Evolutionary conservation across 192 early-diverging fungal species (phyloP).

Genomic region (Allomyces javanicus): DNA sequence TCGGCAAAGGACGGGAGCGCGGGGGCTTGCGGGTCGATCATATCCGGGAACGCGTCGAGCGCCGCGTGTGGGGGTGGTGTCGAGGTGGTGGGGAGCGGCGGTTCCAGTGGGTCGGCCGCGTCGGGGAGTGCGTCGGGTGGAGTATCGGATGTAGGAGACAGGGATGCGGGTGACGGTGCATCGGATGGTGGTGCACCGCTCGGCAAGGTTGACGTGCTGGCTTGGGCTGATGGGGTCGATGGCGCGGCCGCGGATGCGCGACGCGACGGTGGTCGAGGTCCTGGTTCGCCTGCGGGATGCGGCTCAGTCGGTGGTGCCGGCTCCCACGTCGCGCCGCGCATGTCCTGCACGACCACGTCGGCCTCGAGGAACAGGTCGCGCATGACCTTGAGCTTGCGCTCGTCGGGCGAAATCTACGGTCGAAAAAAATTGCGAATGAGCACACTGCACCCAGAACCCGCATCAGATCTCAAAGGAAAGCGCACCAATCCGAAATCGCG

Average conservation of each 20-base stretch:
- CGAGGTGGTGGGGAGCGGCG: neutral
- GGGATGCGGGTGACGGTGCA: too few species aligned
- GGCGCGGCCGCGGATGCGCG: too few species aligned
- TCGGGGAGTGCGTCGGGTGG: neutral
- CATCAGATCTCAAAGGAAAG: too few species aligned
- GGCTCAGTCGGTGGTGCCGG: neutral
- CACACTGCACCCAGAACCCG: too few species aligned
- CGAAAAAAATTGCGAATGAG: too few species aligned
- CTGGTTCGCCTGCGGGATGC: neutral
- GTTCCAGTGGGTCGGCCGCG: neutral
- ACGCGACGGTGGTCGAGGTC: too few species aligned
- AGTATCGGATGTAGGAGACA: too few species aligned
- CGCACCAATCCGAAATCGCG: neutral
- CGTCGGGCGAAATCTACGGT: neutral
- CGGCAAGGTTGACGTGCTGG: too few species aligned
- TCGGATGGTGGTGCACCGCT: too few species aligned
- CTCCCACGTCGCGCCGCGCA: neutral
- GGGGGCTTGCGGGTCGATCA: neutral
- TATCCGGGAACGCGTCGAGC: neutral
- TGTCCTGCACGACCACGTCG: neutral
- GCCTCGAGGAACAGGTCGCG: neutral
- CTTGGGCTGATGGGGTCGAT: too few species aligned
- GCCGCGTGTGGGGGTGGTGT: neutral
- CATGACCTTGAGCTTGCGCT: neutral
- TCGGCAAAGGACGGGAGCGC: neutral